Percentiles rank a stretch among this genome's conserved stretches.
Conservation (phyloP, 768 basidiomycete genomes). For the Termitomyces eurrhizus region DNA sequence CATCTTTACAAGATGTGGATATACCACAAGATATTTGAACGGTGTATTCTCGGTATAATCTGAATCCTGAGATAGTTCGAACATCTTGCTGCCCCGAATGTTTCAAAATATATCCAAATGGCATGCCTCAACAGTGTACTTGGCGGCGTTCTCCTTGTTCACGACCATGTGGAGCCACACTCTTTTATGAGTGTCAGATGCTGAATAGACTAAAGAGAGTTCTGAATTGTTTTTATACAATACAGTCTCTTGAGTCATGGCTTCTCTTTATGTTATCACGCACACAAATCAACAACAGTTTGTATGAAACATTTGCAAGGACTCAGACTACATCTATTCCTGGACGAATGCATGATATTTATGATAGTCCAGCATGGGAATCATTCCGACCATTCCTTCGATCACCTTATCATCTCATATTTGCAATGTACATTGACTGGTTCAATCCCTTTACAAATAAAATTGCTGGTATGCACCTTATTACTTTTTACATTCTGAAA, state of each 20-base stretch:
- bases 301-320: slow-evolving; percentile 8
- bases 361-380: slow-evolving; percentile 6
- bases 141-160: slow-evolving; percentile 1
- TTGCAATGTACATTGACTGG: slow-evolving; percentile 5
- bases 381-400: background rate
- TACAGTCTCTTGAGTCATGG: slow-evolving; percentile 1
- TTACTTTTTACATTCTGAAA: background rate
- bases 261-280: slow-evolving; percentile 1
- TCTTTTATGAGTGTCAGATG: background rate
- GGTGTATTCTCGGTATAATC: background rate
- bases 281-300: slow-evolving; percentile 3
- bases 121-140: background rate
- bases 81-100: background rate
- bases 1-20: background rate
- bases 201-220: background rate
- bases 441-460: slow-evolving; percentile 8
- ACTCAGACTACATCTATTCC: background rate
- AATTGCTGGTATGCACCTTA: slow-evolving; percentile 1
- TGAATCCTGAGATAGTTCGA: no score
- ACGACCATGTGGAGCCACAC: background rate
- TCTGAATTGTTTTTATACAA: background rate
- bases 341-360: slow-evolving; percentile 7
- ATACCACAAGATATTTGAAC: background rate
- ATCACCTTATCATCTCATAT: slow-evolving; percentile 3
- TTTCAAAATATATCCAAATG: background rate